Conservation (phyloP, 371 early-diverging fungal species). For the Rhizopus stolonifer region DNA sequence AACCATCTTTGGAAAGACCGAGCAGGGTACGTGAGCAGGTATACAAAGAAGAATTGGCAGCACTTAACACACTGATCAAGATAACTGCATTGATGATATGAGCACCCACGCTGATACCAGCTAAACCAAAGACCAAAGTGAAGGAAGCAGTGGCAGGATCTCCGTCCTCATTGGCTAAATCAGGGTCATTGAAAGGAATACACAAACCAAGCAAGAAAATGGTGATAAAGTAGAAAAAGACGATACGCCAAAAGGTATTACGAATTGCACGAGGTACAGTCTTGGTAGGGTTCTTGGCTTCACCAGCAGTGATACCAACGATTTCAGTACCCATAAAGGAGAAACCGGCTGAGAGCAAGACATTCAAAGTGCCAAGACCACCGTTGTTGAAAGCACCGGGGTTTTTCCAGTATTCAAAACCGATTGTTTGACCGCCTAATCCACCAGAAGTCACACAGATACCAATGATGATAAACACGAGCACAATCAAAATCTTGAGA, state of each 20-base stretch:
- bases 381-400: slow-evolving; percentile 76
- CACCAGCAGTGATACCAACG: slow-evolving; percentile 61
- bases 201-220: slow-evolving; percentile 67
- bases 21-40: slow-evolving; percentile 65
- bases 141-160: slow-evolving; percentile 56
- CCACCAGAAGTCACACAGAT: slow-evolving; percentile 64
- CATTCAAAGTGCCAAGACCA: slow-evolving; percentile 66
- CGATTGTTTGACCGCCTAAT: slow-evolving; percentile 59
- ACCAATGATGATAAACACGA: slow-evolving; percentile 73
- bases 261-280: slow-evolving; percentile 72
- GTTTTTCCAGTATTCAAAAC: slow-evolving; percentile 71
- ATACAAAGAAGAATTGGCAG: slow-evolving; percentile 75
- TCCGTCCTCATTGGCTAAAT: slow-evolving; percentile 41
- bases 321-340: slow-evolving; percentile 84
- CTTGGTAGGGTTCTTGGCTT: slow-evolving; percentile 61
- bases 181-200: slow-evolving; percentile 53
- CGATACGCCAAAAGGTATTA: slow-evolving; percentile 69
- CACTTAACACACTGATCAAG: slow-evolving; percentile 69
- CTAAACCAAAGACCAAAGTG: slow-evolving; percentile 63
- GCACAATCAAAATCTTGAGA: slow-evolving; percentile 65
- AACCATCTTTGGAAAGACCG: slow-evolving; percentile 62
- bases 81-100: slow-evolving; percentile 72
- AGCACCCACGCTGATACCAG: slow-evolving; percentile 63
- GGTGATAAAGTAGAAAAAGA: slow-evolving; percentile 69
- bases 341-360: slow-evolving; percentile 78